These are phyloP conservation scores for Aphanomyces cochlioides DNA, from an alignment of 352 stramenopile genomes.

Conservation along the genomic window DNA sequence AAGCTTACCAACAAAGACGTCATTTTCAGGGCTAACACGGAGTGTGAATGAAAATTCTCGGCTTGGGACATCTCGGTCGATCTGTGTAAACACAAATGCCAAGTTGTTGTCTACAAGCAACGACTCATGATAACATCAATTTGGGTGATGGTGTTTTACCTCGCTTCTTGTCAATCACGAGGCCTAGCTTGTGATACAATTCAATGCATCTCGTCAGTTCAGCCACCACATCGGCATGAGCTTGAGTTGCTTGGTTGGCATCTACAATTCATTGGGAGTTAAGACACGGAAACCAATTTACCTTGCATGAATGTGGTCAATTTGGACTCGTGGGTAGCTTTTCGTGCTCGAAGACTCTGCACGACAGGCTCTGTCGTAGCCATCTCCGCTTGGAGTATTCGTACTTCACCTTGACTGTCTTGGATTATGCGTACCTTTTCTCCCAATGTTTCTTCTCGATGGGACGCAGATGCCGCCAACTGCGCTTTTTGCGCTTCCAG, in stretches of 20 bases:
- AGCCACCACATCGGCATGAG: constrained; percentile 8
- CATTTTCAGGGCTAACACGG: constrained; percentile 52
- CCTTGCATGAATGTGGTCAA: constrained; percentile 17
- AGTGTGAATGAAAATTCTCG: constrained; percentile 73
- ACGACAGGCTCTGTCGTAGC: constrained; percentile 13
- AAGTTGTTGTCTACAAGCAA: constrained; percentile 50
- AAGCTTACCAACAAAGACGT: constrained; percentile 56
- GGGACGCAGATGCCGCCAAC: not conserved
- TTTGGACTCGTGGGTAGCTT: constrained; percentile 11
- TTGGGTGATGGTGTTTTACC: constrained; percentile 33
- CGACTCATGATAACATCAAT: not conserved
- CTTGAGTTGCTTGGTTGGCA: not conserved
- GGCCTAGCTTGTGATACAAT: constrained; percentile 63
- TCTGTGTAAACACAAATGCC: constrained; percentile 62
- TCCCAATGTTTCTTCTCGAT: not conserved
- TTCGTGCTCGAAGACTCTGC: not conserved
- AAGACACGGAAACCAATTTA: not conserved
- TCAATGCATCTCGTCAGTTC: constrained; percentile 60
- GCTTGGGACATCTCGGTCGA: constrained; percentile 49
- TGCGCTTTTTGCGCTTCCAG: constrained; percentile 3
- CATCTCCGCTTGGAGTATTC: constrained; percentile 21
- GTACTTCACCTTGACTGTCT: constrained; percentile 14
- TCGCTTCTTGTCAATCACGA: constrained; percentile 63
- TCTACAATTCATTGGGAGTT: constrained; percentile 19
- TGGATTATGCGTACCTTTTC: constrained; percentile 20